phyloP scores from a whole-genome alignment of 148 eudicot species.

The Oxyria digyna region DNA sequence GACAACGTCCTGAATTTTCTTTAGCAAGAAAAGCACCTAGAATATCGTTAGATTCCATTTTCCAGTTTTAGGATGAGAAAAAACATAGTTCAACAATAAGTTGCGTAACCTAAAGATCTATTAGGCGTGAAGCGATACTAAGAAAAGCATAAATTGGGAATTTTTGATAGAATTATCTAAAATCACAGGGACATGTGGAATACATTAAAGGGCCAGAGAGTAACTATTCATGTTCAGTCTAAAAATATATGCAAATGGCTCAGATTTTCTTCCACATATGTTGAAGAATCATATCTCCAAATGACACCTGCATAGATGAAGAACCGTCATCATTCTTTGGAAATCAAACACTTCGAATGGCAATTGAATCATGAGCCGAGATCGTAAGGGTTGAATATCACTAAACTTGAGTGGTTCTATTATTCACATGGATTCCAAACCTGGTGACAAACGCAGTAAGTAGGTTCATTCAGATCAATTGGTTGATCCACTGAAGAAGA shows the following conservation, averaged over 20 bases:
- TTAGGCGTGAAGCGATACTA: background rate
- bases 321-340: background rate
- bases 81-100: background rate
- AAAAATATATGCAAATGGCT: background rate
- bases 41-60: no score
- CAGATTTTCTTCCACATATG: background rate
- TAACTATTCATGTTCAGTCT: background rate
- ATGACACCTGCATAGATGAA: conserved; percentile 57
- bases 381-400: background rate
- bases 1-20: background rate
- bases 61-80: background rate
- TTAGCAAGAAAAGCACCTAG: background rate
- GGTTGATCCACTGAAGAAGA: conserved; percentile 89
- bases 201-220: background rate
- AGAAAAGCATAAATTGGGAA: background rate
- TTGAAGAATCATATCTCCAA: conserved; percentile 67
- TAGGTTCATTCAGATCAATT: conserved; percentile 95
- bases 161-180: background rate
- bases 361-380: no score
- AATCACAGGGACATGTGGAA: background rate
- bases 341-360: background rate
- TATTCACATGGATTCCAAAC: conserved; percentile 21
- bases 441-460: conserved; percentile 96
- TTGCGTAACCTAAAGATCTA: background rate
- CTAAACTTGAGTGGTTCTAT: background rate